A percentile compares a stretch with the other conserved stretches of the same genome.
phyloP scores from a whole-genome alignment of 768 basidiomycete species.

The Lyophyllum decastes region DNA sequence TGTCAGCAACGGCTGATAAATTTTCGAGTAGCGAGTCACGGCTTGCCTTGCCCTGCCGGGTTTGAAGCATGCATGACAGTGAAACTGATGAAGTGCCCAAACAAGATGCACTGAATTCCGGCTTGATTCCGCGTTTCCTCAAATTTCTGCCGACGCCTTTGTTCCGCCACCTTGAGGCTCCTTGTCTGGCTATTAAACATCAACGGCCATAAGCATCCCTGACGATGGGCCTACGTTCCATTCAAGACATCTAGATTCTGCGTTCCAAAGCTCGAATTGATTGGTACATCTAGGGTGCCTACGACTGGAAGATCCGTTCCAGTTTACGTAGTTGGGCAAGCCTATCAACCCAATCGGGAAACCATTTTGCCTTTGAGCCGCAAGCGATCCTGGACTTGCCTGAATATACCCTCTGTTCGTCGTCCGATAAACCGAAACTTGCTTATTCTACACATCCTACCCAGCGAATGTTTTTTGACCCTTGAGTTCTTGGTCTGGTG shows the following conservation, averaged over 20 bases:
- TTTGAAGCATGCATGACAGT: constrained; percentile 1
- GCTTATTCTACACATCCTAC: background rate
- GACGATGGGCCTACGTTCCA: background rate
- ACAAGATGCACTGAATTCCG: background rate
- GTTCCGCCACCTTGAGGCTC: background rate
- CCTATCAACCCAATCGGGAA: background rate
- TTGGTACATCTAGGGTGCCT: background rate
- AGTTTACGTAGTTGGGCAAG: constrained; percentile 1
- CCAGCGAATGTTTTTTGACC: background rate
- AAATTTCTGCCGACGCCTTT: background rate
- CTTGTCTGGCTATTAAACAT: background rate
- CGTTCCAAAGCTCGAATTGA: background rate
- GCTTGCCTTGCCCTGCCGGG: constrained; percentile 13
- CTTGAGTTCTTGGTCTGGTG: background rate
- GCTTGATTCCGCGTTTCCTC: constrained; percentile 5
- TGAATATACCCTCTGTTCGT: background rate
- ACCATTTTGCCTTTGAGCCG: background rate
- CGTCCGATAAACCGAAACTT: background rate
- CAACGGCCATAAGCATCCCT: background rate
- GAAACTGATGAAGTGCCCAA: background rate
- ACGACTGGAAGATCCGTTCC: constrained; percentile 6
- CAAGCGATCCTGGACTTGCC: background rate
- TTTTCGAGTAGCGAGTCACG: no score
- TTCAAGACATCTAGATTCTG: background rate
- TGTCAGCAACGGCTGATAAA: background rate